Base-by-base conservation (phyloP, 371 early-diverging fungal genomes). In the Mucor velutinosus region DNA sequence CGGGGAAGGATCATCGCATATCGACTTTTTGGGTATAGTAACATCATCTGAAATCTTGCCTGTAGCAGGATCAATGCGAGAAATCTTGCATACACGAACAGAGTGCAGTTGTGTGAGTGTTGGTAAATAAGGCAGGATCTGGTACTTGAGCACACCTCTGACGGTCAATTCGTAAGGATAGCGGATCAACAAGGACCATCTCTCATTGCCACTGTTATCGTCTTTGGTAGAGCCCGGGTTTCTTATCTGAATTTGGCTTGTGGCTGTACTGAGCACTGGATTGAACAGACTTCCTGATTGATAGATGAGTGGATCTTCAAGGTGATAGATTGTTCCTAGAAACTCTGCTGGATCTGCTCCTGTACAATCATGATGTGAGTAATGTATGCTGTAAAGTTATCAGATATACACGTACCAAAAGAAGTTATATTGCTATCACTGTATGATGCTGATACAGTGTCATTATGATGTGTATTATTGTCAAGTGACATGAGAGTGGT, bases 101-200 rank as follows among this genome's bases (percentile, higher is more conserved):
- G 82, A 72, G 58, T 84, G 74, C 3, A 64, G 29, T 45, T 71
- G 72, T 14, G 64, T 66, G 10, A 70, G 33, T 2, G 30, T 45
- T 45, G 67, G 69, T 1, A 70, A 58, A 23, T 72, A 66, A 11
- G 83, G 77, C 29, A 80, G 62, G n/a, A 80, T 56, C 21, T 79
- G 82, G 63, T 90, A 90, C 63, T 87, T 85, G 30, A 90, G 76
- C 3, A 87, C 82, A n/a, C 90, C 90, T 56, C 90, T 83, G 0
- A 90, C 77, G 0, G 88, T 90, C 58, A 90, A 70, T 61, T 89
- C 87, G 74, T 87, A 90, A 23, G 87, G 87, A 49, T 86, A 80
- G 27, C 83, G 80, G 63, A 89, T 73, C 37, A 90, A 53, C 23
- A 76, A 74, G 23, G 81, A 77, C 73, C 73, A 73, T 65, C 73